Percentiles rank a stretch among this genome's conserved stretches.
Conservation (phyloP, 2,329 filamentous ascomycete genomes). For the Fusarium heterosporum region DNA sequence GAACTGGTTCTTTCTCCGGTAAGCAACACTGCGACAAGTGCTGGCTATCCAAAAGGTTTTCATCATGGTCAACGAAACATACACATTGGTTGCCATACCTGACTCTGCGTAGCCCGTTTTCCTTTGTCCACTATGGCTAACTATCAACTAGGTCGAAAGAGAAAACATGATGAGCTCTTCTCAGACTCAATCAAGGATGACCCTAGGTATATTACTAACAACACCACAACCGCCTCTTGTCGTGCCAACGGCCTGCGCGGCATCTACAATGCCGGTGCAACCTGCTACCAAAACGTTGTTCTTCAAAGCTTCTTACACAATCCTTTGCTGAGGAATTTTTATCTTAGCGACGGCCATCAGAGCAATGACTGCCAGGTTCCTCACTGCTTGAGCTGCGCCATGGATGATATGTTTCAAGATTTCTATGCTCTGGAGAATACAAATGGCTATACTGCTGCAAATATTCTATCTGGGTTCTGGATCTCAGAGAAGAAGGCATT, state of each 20-base stretch:
- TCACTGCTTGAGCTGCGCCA: slow-evolving; percentile 75
- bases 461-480: slow-evolving; percentile 91
- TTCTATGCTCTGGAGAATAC: slow-evolving; percentile 80
- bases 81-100: not conserved
- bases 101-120: not conserved
- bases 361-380: slow-evolving; percentile 75
- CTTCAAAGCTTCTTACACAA: slow-evolving; percentile 95
- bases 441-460: slow-evolving; percentile 90
- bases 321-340: slow-evolving; percentile 89
- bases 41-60: not conserved
- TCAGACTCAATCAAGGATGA: slow-evolving; percentile 75
- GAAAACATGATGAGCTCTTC: slow-evolving; percentile 79
- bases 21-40: slow-evolving; percentile 44
- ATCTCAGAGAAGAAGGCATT: slow-evolving; percentile 80
- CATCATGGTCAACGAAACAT: not conserved
- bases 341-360: slow-evolving; percentile 89
- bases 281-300: slow-evolving; percentile 97
- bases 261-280: slow-evolving; percentile 97
- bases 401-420: slow-evolving; percentile 80
- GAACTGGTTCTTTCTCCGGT: slow-evolving; percentile 74
- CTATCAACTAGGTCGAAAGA: slow-evolving; percentile 69
- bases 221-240: slow-evolving; percentile 84
- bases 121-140: slow-evolving; percentile 3
- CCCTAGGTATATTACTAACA: slow-evolving; percentile 78
- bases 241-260: slow-evolving; percentile 88